Conservation (phyloP, 768 basidiomycete genomes). For the Termitomyces sp. region DNA sequence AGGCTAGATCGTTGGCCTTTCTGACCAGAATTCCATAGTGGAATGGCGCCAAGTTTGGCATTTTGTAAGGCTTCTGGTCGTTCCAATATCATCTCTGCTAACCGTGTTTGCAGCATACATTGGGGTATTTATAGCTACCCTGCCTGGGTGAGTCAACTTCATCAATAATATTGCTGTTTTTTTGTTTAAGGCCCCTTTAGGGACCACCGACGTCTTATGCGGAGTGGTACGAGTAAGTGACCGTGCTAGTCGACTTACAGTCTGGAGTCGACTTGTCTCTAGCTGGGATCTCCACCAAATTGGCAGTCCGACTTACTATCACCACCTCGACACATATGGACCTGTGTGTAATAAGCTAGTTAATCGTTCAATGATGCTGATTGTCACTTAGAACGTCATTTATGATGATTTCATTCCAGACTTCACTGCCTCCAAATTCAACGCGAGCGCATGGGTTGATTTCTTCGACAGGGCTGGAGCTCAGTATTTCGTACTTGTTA, state of each 20-base stretch:
- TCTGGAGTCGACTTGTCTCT: not conserved
- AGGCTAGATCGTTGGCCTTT: not conserved
- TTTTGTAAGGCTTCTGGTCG: conserved; percentile 39
- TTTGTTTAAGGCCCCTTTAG: conserved; percentile 19
- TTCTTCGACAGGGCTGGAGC: conserved; percentile 54
- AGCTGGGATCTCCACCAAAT: conserved; percentile 39
- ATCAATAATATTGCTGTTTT: not conserved
- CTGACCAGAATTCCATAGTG: conserved; percentile 28
- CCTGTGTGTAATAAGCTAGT: conserved; percentile 16
- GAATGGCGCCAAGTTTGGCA: conserved; percentile 51
- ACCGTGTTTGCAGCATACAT: conserved; percentile 33
- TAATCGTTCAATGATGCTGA: not conserved
- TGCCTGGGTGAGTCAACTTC: conserved; percentile 30
- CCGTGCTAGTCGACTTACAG: not conserved
- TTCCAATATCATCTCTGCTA: not conserved
- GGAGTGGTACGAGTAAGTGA: conserved; percentile 54
- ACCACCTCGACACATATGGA: conserved; percentile 50
- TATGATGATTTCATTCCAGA: conserved; percentile 59
- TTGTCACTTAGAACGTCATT: conserved; percentile 31
- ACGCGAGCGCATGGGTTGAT: conserved; percentile 52
- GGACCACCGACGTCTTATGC: conserved; percentile 38
- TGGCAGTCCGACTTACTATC: conserved; percentile 39
- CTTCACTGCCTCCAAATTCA: conserved; percentile 51
- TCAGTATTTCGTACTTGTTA: conserved; percentile 58
- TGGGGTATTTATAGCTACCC: conserved; percentile 49